Conservation (phyloP, 2,329 filamentous ascomycete species). For the Albophoma yamanashiensis region DNA sequence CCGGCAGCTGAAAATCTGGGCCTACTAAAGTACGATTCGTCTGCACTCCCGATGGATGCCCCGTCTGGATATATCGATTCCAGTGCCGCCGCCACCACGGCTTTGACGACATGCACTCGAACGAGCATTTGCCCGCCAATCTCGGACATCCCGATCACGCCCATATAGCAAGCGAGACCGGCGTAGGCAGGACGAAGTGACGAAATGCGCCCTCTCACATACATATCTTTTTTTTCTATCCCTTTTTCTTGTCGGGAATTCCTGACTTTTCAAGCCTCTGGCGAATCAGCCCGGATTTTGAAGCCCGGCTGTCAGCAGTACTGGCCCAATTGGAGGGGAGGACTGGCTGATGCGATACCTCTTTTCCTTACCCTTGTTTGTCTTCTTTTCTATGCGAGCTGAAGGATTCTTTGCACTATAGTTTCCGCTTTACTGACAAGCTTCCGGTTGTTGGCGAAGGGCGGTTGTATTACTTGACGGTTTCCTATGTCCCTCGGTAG, state of each 20-base stretch:
- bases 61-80: slow-evolving; percentile 18
- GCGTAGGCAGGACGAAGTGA: slow-evolving; percentile 29
- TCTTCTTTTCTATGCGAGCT: slow-evolving; percentile 12
- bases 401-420: slow-evolving; percentile 23
- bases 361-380: slow-evolving; percentile 13
- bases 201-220: slow-evolving; percentile 22
- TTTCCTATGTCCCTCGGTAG: slow-evolving; percentile 18
- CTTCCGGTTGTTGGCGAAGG: slow-evolving; percentile 18
- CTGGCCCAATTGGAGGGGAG: slow-evolving; percentile 10
- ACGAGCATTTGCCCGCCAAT: slow-evolving; percentile 19
- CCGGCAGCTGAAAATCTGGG: slow-evolving; percentile 74
- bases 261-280: slow-evolving; percentile 13
- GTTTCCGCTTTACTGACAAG: slow-evolving; percentile 19
- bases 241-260: slow-evolving; percentile 1
- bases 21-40: slow-evolving; percentile 48
- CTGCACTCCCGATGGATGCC: slow-evolving; percentile 13
- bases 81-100: slow-evolving; percentile 11
- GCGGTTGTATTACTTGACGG: slow-evolving; percentile 26
- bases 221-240: slow-evolving; percentile 12
- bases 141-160: slow-evolving; percentile 16
- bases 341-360: slow-evolving; percentile 24
- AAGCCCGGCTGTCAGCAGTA: slow-evolving; percentile 12
- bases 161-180: slow-evolving; percentile 22
- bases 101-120: slow-evolving; percentile 17
- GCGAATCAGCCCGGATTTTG: slow-evolving; percentile 11